phyloP scores from a whole-genome alignment of 208 protist species.

The Leishmania aethiopica region DNA sequence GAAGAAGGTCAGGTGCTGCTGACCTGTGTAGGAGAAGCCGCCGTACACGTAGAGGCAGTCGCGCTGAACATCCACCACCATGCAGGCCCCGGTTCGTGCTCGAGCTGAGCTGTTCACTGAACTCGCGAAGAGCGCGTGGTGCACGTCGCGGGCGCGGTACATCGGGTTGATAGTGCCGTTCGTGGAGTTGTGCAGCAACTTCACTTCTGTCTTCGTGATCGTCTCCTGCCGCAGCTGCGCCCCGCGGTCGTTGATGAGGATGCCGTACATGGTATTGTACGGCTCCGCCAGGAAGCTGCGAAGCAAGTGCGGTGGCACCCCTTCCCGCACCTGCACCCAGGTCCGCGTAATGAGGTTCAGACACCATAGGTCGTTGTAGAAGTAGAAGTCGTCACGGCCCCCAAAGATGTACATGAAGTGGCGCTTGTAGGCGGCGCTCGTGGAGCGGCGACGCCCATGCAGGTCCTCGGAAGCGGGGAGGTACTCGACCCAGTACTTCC shows the following conservation, averaged over 20 bases:
- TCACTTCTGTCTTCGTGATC: constrained; percentile 18
- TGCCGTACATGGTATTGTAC: constrained; percentile 26
- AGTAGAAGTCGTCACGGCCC: constrained; percentile 51
- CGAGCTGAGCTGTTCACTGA: constrained; percentile 50
- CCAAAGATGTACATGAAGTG: constrained; percentile 76
- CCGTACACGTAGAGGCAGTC: constrained; percentile 63
- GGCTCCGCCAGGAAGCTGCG: constrained; percentile 44
- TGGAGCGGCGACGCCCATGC: constrained; percentile 57
- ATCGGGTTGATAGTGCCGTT: constrained; percentile 11
- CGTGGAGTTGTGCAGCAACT: constrained; percentile 8
- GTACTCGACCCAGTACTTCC: constrained; percentile 39
- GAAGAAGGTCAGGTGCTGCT: constrained; percentile 50
- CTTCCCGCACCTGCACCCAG: constrained; percentile 65
- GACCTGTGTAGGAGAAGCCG: constrained; percentile 47
- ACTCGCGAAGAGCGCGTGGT: constrained; percentile 29
- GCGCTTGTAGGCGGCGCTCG: constrained; percentile 41
- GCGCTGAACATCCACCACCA: constrained; percentile 41
- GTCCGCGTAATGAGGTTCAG: constrained; percentile 53
- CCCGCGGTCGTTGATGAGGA: constrained; percentile 26
- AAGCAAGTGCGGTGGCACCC: constrained; percentile 40
- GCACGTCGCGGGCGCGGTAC: constrained; percentile 9
- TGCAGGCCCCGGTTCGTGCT: constrained; percentile 56
- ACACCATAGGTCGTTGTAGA: constrained; percentile 81
- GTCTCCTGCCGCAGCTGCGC: constrained; percentile 27
- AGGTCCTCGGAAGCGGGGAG: constrained; percentile 18